phyloP scores from a whole-genome alignment of 2,329 filamentous ascomycete genomes.

The Epichloe elymi region DNA sequence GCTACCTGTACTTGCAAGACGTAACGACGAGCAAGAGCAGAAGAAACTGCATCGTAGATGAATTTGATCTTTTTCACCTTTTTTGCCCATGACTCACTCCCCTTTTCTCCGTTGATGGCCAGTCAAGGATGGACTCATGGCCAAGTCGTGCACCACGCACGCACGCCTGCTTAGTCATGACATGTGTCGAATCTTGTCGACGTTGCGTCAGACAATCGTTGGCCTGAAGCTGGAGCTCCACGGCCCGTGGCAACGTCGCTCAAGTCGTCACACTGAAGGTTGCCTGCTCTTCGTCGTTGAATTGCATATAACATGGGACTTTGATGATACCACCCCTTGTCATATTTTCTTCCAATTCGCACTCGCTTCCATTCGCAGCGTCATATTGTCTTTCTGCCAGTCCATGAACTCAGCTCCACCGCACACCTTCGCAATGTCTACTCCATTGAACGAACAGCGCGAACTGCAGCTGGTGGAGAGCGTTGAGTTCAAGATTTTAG shows the following conservation, averaged over 20 bases:
- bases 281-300: constrained; percentile 1
- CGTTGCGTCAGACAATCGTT: neutral
- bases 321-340: neutral
- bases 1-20: neutral
- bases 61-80: neutral
- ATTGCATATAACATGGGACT: neutral
- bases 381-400: neutral
- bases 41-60: neutral
- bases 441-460: constrained; percentile 41
- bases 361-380: neutral
- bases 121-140: neutral
- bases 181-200: neutral
- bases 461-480: constrained; percentile 76
- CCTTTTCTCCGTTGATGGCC: neutral
- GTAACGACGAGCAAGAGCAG: neutral
- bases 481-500: constrained; percentile 69
- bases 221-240: neutral
- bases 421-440: constrained; percentile 19
- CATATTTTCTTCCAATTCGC: neutral
- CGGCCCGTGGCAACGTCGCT: neutral
- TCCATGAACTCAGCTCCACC: neutral
- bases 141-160: neutral
- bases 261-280: neutral
- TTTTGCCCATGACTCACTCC: neutral
- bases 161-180: constrained; percentile 2